Conservation (phyloP, 495 filamentous ascomycete genomes). For the Podospora conica region DNA sequence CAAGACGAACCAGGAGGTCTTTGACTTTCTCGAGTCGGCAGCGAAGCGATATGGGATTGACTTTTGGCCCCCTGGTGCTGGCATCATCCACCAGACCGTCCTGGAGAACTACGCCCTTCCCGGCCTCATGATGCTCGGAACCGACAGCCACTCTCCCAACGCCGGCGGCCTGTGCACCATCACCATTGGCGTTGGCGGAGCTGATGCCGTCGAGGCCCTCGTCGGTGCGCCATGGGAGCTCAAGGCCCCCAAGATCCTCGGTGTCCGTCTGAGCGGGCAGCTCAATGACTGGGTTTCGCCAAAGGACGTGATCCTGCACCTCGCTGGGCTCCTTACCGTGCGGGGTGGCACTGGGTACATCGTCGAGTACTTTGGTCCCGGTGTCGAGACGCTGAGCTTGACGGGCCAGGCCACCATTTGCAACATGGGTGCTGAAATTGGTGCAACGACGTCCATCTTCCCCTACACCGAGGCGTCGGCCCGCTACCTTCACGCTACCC, state of each 20-base stretch:
- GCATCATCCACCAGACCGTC: slow-evolving; percentile 98
- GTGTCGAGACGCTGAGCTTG: slow-evolving; percentile 80
- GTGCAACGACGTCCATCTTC: slow-evolving; percentile 94
- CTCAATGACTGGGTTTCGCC: slow-evolving; percentile 87
- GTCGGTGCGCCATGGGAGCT: slow-evolving; percentile 96
- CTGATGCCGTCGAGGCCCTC: slow-evolving; percentile 93
- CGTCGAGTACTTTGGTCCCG: slow-evolving; percentile 85
- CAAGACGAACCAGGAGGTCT: slow-evolving; percentile 90
- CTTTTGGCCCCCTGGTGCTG: slow-evolving; percentile 98
- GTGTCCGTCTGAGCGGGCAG: slow-evolving; percentile 77
- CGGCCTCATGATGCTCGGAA: slow-evolving; percentile 98
- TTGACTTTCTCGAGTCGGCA: slow-evolving; percentile 92
- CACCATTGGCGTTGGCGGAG: slow-evolving; percentile 95
- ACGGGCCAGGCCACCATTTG: slow-evolving; percentile 90
- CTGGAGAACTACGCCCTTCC: slow-evolving; percentile 98
- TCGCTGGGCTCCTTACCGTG: slow-evolving; percentile 87
- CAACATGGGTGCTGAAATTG: slow-evolving; percentile 88
- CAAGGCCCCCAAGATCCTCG: slow-evolving; percentile 84
- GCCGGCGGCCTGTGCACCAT: slow-evolving; percentile 88
- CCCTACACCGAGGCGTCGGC: slow-evolving; percentile 42
- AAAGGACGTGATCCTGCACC: slow-evolving; percentile 88
- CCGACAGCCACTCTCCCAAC: slow-evolving; percentile 96
- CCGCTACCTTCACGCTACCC: slow-evolving; percentile 77
- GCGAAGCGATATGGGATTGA: slow-evolving; percentile 96
- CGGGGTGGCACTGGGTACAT: slow-evolving; percentile 91